Base-by-base conservation (phyloP, 768 basidiomycete species). In the Naganishia randhawae region DNA sequence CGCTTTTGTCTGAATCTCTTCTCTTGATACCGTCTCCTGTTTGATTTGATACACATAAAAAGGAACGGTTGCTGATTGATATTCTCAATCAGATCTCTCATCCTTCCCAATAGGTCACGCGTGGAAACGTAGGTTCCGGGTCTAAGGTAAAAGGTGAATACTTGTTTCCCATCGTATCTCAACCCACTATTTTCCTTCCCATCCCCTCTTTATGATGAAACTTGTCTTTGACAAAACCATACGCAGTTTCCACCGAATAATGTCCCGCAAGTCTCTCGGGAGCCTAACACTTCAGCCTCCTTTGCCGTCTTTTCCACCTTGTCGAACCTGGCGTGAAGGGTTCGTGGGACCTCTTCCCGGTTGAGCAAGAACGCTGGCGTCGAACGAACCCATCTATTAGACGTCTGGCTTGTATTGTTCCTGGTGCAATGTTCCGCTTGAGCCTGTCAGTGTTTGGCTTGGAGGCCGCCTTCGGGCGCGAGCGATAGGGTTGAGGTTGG, bases 201-300 rank as follows among this genome's bases (percentile, higher is more conserved):
- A 69, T 29, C n/a, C 54, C 41, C n/a, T 52, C 51, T 31, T 45
- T 51, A 75, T 72, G 78, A 79, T 78, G 78, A 79, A 76, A 79
- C 66, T 55, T 55, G 50, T 54, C 50, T 71, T 69, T 69, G 66
- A 69, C 68, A 78, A 79, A 79, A 78, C 77, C 78, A 79, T 79
- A 78, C 78, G 78, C 78, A 79, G 78, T 79, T 79, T 79, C 77
- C 78, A 79, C 78, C 75, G 77, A 79, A 79, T 71, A 75, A 76
- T 64, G 69, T 53, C 54, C 64, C 75, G 76, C 78, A 74, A 76
- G 73, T 63, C 75, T 71, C 73, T 74, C 72, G 68, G 74, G 76
- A 76, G 69, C 66, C 71, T 45, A 57, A 50, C 45, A 63, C 51
- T 63, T 63, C 55, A 39, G 35, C 29, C 19, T 57, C 29, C 33